These are phyloP conservation scores for Amanita inopinata DNA, from an alignment of 768 basidiomycete genomes.

Conservation along the genomic window DNA sequence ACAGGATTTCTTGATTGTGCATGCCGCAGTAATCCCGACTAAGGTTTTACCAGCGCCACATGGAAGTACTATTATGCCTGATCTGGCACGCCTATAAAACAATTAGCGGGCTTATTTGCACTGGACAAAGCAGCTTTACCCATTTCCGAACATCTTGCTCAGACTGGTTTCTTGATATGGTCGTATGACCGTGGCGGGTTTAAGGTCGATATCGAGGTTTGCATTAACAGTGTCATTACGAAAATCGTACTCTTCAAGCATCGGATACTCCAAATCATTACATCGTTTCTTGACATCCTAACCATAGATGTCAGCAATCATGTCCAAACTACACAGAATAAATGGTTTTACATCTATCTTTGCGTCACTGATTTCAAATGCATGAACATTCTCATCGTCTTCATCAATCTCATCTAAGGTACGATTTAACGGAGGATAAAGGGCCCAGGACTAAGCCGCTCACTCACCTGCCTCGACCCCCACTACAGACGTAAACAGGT, in stretches of 20 bases:
- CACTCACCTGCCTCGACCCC: constrained; percentile 75
- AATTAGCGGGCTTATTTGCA: background rate
- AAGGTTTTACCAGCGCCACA: constrained; percentile 99
- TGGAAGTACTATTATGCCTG: constrained; percentile 95
- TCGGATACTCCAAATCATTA: constrained; percentile 94
- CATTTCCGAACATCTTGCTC: constrained; percentile 99
- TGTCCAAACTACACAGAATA: background rate
- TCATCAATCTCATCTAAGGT: constrained; percentile 87
- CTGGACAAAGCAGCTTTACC: constrained; percentile 35
- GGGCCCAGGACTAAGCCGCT: background rate
- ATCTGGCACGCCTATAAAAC: constrained; percentile 77
- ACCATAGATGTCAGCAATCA: constrained; percentile 6
- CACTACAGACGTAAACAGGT: constrained; percentile 92
- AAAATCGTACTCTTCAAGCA: constrained; percentile 99
- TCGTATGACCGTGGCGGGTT: constrained; percentile 93
- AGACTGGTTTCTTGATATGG: constrained; percentile 98
- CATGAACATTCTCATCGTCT: constrained; percentile 94
- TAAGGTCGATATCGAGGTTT: constrained; percentile 96
- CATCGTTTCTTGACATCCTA: constrained; percentile 95
- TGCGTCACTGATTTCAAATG: constrained; percentile 90
- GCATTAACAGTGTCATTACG: constrained; percentile 93
- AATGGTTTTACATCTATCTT: constrained; percentile 76
- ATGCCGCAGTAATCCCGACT: constrained; percentile 98
- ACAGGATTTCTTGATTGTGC: constrained; percentile 98
- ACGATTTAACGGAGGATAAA: background rate